Evolutionary conservation across 495 filamentous ascomycete genomes (phyloP).

Genomic region (Aspergillus asperescens): DNA sequence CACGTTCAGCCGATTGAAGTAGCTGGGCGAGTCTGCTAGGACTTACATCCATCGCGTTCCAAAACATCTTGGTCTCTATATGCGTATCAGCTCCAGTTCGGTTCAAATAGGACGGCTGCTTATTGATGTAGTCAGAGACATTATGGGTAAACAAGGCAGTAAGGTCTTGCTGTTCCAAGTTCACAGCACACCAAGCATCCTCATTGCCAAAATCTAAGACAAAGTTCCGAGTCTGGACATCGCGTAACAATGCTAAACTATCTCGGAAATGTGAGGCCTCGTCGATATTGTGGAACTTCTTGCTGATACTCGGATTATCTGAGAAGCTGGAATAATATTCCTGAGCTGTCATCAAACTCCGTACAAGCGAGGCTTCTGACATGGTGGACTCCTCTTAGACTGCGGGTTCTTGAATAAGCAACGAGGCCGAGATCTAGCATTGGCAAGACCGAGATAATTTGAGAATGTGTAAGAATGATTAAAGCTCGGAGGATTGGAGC

Average conservation of each 20-base stretch:
- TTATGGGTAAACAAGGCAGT: conserved; percentile 28
- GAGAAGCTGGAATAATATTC: conserved; percentile 38
- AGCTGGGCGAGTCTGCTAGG: neutral
- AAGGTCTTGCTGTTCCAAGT: conserved; percentile 49
- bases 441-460: neutral
- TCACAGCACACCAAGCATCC: conserved; percentile 55
- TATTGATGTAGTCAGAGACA: conserved; percentile 20
- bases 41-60: conserved; percentile 66
- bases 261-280: conserved; percentile 39
- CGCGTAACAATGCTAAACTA: conserved; percentile 31
- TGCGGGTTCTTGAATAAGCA: too few species aligned
- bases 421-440: too few species aligned
- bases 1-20: neutral
- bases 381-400: conserved; percentile 5
- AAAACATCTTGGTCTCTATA: conserved; percentile 37
- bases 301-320: conserved; percentile 14
- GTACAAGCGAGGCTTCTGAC: conserved; percentile 11
- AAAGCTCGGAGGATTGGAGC: neutral
- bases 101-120: neutral
- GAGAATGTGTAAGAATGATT: neutral
- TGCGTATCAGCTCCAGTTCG: neutral
- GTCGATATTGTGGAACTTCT: conserved; percentile 54
- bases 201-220: conserved; percentile 66
- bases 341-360: conserved; percentile 20
- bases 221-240: conserved; percentile 54